Percentiles rank a stretch among this genome's conserved stretches.
Evolutionary conservation across 768 basidiomycete genomes (phyloP).

Genomic region (Hemileccinum rubropunctum): DNA sequence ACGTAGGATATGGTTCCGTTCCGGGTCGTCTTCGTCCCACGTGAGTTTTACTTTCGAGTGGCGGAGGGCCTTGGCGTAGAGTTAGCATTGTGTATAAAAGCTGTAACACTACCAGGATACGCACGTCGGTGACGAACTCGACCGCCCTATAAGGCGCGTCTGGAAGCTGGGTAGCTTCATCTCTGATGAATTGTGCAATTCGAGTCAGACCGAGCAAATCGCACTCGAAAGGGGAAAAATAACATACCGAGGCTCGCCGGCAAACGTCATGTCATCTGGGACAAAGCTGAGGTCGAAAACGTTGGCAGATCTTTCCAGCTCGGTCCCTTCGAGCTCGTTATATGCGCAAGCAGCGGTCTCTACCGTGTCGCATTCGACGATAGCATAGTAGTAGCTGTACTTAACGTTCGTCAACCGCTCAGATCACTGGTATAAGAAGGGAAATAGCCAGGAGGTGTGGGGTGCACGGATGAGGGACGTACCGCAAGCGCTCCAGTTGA

Average conservation of each 20-base stretch:
- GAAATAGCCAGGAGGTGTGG: not conserved
- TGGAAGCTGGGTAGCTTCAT: slow-evolving; percentile 74
- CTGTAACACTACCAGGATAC: slow-evolving; percentile 23
- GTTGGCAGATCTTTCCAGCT: slow-evolving; percentile 95
- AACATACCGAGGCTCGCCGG: slow-evolving; percentile 66
- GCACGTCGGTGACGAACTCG: slow-evolving; percentile 91
- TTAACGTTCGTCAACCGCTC: slow-evolving; percentile 9
- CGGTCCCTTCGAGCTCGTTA: slow-evolving; percentile 87
- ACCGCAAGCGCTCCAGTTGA: slow-evolving; percentile 91
- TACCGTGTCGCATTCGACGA: slow-evolving; percentile 82
- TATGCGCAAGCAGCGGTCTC: slow-evolving; percentile 78
- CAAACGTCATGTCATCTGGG: slow-evolving; percentile 85
- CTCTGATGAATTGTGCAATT: slow-evolving; percentile 43
- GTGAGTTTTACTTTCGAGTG: slow-evolving; percentile 98
- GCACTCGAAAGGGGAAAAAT: not conserved
- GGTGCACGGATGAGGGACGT: slow-evolving; percentile 23
- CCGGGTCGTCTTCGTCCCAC: slow-evolving; percentile 97
- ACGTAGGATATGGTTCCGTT: slow-evolving; percentile 76
- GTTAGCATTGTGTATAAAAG: not conserved
- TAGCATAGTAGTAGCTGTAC: slow-evolving; percentile 89
- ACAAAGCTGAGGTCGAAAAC: slow-evolving; percentile 94
- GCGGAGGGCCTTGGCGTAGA: slow-evolving; percentile 70
- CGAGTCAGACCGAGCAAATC: not conserved
- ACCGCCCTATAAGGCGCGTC: slow-evolving; percentile 64
- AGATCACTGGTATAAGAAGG: not conserved